These are phyloP conservation scores for Sordariomycetes sp. DNA, from an alignment of 2,329 filamentous ascomycete species.

Conservation along the genomic window DNA sequence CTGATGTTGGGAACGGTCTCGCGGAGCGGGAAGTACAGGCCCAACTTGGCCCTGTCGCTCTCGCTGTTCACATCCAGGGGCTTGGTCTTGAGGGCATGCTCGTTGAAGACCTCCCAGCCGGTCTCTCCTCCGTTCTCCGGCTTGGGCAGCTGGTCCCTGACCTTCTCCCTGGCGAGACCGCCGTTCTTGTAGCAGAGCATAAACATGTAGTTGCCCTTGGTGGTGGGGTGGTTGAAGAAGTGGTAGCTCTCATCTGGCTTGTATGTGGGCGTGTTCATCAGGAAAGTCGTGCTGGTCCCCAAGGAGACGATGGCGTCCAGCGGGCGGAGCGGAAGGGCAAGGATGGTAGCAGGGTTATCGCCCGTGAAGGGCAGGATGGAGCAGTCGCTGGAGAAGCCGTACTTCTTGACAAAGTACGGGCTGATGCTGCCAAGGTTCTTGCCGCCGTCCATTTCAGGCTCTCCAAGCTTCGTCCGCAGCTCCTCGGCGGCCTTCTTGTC, in stretches of 20 bases:
- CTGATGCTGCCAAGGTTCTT: slow-evolving; percentile 67
- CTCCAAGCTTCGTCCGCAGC: slow-evolving; percentile 70
- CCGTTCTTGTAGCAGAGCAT: slow-evolving; percentile 99
- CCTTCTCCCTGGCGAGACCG: slow-evolving; percentile 80
- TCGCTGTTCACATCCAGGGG: slow-evolving; percentile 54
- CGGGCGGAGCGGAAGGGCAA: slow-evolving; percentile 77
- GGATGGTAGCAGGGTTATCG: slow-evolving; percentile 92
- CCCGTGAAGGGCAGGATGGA: slow-evolving; percentile 82
- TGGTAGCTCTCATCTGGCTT: slow-evolving; percentile 85
- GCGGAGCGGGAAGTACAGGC: slow-evolving; percentile 88
- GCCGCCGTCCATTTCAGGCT: slow-evolving; percentile 73
- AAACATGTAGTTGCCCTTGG: slow-evolving; percentile 91
- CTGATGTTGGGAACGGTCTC: slow-evolving; percentile 92
- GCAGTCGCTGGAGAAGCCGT: slow-evolving; percentile 68
- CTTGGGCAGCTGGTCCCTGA: slow-evolving; percentile 70
- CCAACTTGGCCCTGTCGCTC: slow-evolving; percentile 63
- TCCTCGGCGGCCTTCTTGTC: slow-evolving; percentile 45
- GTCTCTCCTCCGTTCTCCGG: slow-evolving; percentile 34
- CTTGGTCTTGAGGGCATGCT: slow-evolving; percentile 55
- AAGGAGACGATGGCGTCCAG: slow-evolving; percentile 91
- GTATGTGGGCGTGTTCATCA: slow-evolving; percentile 93
- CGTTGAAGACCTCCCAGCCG: slow-evolving; percentile 76
- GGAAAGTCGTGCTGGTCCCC: slow-evolving; percentile 91
- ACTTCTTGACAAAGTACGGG: slow-evolving; percentile 68
- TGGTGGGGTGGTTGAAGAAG: slow-evolving; percentile 97